Evolutionary conservation across 2,329 filamentous ascomycete genomes (phyloP), one percentile per base, ranked within the genome.

Genomic region (Verticillium zaregamsianum): DNA sequence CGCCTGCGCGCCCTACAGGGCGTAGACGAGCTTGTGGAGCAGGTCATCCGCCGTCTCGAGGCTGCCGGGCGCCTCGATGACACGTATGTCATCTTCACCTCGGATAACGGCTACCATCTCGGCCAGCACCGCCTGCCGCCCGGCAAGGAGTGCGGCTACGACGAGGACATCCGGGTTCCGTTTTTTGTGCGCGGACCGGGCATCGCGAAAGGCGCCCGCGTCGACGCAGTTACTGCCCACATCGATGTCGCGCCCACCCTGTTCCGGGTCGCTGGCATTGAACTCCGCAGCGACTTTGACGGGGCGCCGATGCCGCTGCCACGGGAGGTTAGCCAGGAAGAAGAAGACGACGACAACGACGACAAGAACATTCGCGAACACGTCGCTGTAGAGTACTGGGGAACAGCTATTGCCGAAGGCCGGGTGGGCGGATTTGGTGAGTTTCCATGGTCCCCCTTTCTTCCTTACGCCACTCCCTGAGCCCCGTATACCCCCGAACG

Each of bases 161-260:
- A 87, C 39, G 82, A 85, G 58, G 85, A 87, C 63, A 82, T 87
- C 63, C 81, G 84, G 2, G 81, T 88, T 1, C 85, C 86, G 0
- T 69, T 88, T 5, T 77, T 83, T 35, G 75, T 87, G 31, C 77
- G 85, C 3, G 86, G 86, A 0, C 85, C 85, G 0, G 80, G 80
- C 0, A 70, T 88, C 2, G 72, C 79, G 0, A 67, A 76, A 20
- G 76, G 75, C 0, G 61, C 68, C 5, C 70, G 70, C 0, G 76
- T 77, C 20, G 72, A 80, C 11, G 74, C 77, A 2, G 79, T 84
- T 2, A 88, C 84, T 0, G 83, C 85, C 0, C 88, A 90, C 66
- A 82, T 86, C 3, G 87, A 90, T 66, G 72, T 90, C 2, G 85
- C 84, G 0, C 86, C 87, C 0, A 90, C 87, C 0, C 70, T 89